Percentiles rank a stretch among this genome's conserved stretches.
Conservation (phyloP, 441 rosid species). For the Theobroma grandiflorum region DNA sequence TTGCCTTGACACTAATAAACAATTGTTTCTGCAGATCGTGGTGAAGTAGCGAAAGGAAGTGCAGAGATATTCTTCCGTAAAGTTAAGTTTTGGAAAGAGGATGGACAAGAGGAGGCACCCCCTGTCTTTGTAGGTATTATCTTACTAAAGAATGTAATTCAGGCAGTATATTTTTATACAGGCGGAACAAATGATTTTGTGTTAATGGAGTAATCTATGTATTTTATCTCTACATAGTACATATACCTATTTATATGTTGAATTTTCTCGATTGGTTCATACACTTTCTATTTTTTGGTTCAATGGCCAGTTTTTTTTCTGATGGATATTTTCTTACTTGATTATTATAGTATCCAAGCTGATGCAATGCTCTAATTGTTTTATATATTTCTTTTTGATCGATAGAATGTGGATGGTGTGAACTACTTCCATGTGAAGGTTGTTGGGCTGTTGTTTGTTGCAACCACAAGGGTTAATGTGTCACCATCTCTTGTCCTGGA, state of each 20-base stretch:
- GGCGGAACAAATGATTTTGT: background rate
- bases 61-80: conserved; percentile 93
- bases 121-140: conserved; percentile 99
- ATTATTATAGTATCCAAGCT: conserved; percentile 5
- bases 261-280: background rate
- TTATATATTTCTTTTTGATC: conserved; percentile 14
- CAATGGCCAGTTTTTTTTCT: background rate
- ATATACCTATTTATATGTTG: background rate
- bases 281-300: background rate
- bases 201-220: background rate
- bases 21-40: conserved; percentile 55
- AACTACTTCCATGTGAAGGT: conserved; percentile 83
- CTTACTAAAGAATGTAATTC: conserved; percentile 31
- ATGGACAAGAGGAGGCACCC: conserved; percentile 93
- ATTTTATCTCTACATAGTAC: background rate
- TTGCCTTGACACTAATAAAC: background rate
- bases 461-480: conserved; percentile 86
- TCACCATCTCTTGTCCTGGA: conserved; percentile 96
- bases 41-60: conserved; percentile 76
- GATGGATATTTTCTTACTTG: background rate
- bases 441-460: conserved; percentile 87
- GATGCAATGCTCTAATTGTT: background rate
- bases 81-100: conserved; percentile 97
- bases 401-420: conserved; percentile 84
- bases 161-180: background rate